Conservation (phyloP, 176 grass and related monocot genomes). For the Phoenix roebelenii region DNA sequence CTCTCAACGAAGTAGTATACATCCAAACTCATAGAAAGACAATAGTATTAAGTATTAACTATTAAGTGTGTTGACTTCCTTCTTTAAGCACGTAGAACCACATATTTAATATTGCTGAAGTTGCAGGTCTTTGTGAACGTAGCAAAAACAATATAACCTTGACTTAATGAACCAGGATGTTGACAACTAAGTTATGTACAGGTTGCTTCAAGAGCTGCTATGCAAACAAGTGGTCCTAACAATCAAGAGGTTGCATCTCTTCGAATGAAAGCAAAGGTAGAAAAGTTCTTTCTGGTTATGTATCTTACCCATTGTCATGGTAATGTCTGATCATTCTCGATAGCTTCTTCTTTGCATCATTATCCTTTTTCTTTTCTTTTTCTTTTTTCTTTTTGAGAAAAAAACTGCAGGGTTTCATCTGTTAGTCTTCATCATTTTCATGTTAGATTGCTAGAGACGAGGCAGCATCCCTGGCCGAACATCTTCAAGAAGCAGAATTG, state of each 20-base stretch:
- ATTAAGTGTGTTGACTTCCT: too few relatives aligned
- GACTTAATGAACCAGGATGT: neutral
- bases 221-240: slow-evolving; percentile 35
- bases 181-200: slow-evolving; percentile 34
- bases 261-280: slow-evolving; percentile 43
- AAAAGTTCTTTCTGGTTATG: neutral
- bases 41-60: too few relatives aligned
- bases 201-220: slow-evolving; percentile 38
- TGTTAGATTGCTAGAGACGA: slow-evolving; percentile 34
- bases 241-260: slow-evolving; percentile 36
- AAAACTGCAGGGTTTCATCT: too few relatives aligned
- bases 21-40: too few relatives aligned
- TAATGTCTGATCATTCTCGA: neutral
- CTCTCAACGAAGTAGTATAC: too few relatives aligned
- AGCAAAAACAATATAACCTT: neutral
- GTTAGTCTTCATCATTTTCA: neutral
- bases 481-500: slow-evolving; percentile 40
- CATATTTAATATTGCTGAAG: too few relatives aligned
- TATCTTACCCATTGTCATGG: too few relatives aligned
- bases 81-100: too few relatives aligned
- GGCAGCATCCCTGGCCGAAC: slow-evolving; percentile 28
- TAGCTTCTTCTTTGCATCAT: slow-evolving; percentile 1
- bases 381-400: too few relatives aligned
- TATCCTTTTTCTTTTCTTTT: slow-evolving; percentile 9
- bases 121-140: too few relatives aligned